These are phyloP conservation scores for Phytophthora pini DNA, from an alignment of 352 stramenopile species.

Conservation along the genomic window DNA sequence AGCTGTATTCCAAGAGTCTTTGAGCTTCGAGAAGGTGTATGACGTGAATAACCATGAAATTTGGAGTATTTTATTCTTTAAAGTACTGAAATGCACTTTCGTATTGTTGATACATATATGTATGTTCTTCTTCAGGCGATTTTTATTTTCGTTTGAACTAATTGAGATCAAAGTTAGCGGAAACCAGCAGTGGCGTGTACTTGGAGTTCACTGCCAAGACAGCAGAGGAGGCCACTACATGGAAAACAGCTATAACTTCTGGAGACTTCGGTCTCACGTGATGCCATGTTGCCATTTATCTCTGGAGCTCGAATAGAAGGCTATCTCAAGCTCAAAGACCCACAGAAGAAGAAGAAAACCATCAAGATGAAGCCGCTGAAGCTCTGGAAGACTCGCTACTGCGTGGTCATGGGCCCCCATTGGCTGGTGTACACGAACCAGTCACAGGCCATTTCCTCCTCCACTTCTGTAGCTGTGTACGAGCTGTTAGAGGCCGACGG, in stretches of 20 bases:
- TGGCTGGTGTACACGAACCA: conserved; percentile 80
- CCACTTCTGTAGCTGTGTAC: conserved; percentile 53
- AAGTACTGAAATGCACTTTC: no score
- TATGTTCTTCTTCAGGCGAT: no score
- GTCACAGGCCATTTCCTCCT: conserved; percentile 46
- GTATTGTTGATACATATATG: no score
- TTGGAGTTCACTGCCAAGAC: conserved; percentile 57
- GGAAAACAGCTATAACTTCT: conserved; percentile 38
- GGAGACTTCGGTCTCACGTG: conserved; percentile 34
- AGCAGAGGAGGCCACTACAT: conserved; percentile 44
- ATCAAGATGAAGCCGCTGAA: conserved; percentile 41
- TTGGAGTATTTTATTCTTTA: no score
- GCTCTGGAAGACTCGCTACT: conserved; percentile 70
- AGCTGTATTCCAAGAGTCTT: conserved; percentile 88
- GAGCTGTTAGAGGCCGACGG: conserved; percentile 47
- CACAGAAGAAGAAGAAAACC: conserved; percentile 30
- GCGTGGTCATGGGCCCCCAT: conserved; percentile 71
- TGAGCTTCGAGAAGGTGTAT: conserved; percentile 31
- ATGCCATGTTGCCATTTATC: conserved; percentile 65
- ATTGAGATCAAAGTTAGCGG: conserved; percentile 14
- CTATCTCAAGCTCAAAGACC: conserved; percentile 63
- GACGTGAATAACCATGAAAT: conserved; percentile 2
- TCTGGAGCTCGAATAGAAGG: conserved; percentile 73
- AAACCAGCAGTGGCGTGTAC: conserved; percentile 65
- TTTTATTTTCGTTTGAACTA: no score